Evolutionary conservation across 139 green algal genomes (phyloP).

Genomic region (Picochlorum sp.): DNA sequence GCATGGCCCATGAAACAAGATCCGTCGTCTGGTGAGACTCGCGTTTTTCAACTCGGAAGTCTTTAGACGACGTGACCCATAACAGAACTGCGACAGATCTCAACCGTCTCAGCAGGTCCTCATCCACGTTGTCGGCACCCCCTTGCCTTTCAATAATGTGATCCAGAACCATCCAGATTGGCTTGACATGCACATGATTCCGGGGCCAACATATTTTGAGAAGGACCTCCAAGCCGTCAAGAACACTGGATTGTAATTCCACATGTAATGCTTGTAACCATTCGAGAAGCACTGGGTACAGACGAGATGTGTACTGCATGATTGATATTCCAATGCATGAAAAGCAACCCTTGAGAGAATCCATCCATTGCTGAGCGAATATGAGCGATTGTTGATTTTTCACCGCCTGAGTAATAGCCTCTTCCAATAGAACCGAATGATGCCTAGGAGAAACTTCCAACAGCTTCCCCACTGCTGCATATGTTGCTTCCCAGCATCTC

Average conservation of each 20-base stretch:
- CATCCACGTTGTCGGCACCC: neutral
- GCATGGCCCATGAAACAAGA: too few species aligned
- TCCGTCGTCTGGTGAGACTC: too few species aligned
- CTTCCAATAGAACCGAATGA: neutral
- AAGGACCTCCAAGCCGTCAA: neutral
- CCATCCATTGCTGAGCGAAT: neutral
- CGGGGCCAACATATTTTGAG: neutral
- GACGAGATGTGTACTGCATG: neutral
- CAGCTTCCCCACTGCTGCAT: too few species aligned
- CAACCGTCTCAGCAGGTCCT: neutral
- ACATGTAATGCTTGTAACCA: neutral
- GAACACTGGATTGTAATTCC: neutral
- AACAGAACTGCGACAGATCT: neutral
- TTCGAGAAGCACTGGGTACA: constrained; percentile 1
- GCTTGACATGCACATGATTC: neutral
- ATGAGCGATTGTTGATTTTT: neutral
- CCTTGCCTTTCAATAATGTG: neutral
- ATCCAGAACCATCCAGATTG: neutral
- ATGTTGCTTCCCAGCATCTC: too few species aligned
- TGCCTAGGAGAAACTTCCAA: too few species aligned
- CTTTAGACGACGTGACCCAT: neutral
- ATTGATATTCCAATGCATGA: neutral
- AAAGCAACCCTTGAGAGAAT: neutral
- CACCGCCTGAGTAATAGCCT: neutral
- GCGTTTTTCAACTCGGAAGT: neutral